These are phyloP conservation scores for Clavaria fumosa DNA, from an alignment of 768 basidiomycete genomes.

Conservation along the genomic window DNA sequence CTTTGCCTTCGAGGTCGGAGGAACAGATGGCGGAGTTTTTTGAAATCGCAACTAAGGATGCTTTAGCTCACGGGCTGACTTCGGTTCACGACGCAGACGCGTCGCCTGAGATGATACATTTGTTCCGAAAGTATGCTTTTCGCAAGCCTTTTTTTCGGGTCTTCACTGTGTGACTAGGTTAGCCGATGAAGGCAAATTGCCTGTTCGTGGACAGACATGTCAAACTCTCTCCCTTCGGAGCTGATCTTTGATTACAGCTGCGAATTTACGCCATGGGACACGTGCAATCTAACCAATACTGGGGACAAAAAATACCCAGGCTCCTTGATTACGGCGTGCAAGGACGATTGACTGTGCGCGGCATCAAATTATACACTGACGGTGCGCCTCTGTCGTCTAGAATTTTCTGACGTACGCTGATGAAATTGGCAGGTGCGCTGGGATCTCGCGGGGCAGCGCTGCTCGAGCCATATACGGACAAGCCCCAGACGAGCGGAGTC, in stretches of 20 bases:
- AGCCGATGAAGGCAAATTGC: slow-evolving; percentile 52
- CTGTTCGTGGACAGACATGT: slow-evolving; percentile 19
- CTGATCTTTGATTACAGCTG: slow-evolving; percentile 22
- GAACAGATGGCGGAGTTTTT: slow-evolving; percentile 45
- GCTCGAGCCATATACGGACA: slow-evolving; percentile 70
- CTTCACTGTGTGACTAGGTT: slow-evolving; percentile 27
- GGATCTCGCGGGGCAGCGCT: slow-evolving; percentile 90
- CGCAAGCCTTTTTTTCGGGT: not conserved
- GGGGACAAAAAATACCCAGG: slow-evolving; percentile 46
- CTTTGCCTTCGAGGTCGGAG: slow-evolving; percentile 45
- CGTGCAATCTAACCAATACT: slow-evolving; percentile 39
- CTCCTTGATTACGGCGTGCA: slow-evolving; percentile 44
- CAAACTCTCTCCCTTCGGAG: not conserved
- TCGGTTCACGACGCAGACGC: slow-evolving; percentile 74
- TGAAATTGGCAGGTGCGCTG: slow-evolving; percentile 45
- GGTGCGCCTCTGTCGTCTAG: slow-evolving; percentile 25
- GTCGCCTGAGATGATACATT: slow-evolving; percentile 33
- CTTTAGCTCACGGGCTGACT: slow-evolving; percentile 67
- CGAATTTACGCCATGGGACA: slow-evolving; percentile 49
- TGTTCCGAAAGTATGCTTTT: slow-evolving; percentile 44
- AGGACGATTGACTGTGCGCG: slow-evolving; percentile 39
- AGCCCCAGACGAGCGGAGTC: slow-evolving; percentile 53
- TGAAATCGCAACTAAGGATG: slow-evolving; percentile 47
- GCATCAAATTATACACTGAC: slow-evolving; percentile 65
- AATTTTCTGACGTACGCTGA: not conserved